A percentile compares a stretch with the other conserved stretches of the same genome.
Conservation (phyloP, 495 filamentous ascomycete genomes). For the Penicillium alfredii region DNA sequence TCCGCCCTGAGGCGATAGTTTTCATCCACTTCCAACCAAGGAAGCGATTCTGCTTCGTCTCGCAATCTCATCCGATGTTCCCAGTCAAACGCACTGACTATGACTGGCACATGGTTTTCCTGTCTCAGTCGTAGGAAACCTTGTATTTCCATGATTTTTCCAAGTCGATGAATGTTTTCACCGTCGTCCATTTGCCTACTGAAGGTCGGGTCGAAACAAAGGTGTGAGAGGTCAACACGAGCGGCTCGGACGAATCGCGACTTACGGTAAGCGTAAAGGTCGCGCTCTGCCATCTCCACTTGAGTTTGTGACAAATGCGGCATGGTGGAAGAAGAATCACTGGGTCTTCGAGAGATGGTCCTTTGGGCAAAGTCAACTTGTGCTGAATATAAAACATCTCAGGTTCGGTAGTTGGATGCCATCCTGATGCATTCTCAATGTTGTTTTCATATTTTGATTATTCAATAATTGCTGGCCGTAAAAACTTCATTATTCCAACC, state of each 20-base stretch:
- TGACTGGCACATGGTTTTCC: not conserved
- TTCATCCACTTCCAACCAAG: not conserved
- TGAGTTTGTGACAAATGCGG: not conserved
- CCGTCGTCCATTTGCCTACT: not conserved
- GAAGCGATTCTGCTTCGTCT: not conserved
- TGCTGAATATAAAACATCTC: no score
- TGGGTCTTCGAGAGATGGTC: not conserved
- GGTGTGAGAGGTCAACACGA: not conserved
- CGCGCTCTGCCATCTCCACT: not conserved
- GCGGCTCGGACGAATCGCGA: not conserved
- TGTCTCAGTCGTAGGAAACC: slow-evolving; percentile 1
- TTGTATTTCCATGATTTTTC: slow-evolving; percentile 2
- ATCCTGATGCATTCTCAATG: no score
- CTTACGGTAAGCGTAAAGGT: not conserved
- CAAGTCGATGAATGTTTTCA: slow-evolving; percentile 1
- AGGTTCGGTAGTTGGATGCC: no score
- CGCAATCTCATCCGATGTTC: not conserved
- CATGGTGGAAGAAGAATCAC: not conserved
- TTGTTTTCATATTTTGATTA: no score
- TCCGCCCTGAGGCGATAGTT: slow-evolving; percentile 4
- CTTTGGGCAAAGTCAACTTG: no score
- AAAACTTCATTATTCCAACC: no score
- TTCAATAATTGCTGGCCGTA: no score
- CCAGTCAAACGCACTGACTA: not conserved
- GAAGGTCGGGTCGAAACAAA: not conserved